phyloP scores from a whole-genome alignment of 352 stramenopile genomes.

The Thalassiosira allenii region DNA sequence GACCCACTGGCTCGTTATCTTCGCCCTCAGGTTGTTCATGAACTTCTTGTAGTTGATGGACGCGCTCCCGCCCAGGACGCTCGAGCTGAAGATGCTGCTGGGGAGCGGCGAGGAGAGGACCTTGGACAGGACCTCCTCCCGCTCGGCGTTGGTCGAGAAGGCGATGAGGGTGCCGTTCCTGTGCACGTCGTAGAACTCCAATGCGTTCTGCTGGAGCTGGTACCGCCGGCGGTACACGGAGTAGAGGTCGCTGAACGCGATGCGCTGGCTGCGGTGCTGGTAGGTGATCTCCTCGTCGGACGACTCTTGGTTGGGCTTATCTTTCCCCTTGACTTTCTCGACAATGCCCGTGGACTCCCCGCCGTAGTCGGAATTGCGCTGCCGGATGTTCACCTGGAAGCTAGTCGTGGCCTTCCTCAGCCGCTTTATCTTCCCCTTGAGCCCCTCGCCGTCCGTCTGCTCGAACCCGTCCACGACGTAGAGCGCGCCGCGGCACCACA shows the following conservation, averaged over 20 bases:
- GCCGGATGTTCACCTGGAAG: conserved; percentile 83
- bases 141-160: conserved; percentile 79
- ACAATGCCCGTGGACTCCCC: conserved; percentile 6
- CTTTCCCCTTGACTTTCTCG: conserved; percentile 56
- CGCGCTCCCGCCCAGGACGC: conserved; percentile 49
- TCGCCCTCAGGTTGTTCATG: conserved; percentile 86
- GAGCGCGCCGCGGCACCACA: conserved; percentile 83
- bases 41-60: conserved; percentile 88
- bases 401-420: conserved; percentile 82
- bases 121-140: conserved; percentile 84
- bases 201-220: conserved; percentile 86
- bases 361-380: conserved; percentile 68
- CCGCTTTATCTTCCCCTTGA: conserved; percentile 85
- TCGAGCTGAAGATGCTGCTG: conserved; percentile 86
- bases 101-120: conserved; percentile 79
- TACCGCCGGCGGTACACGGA: conserved; percentile 86
- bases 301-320: conserved; percentile 60
- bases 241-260: conserved; percentile 84
- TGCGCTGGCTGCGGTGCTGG: conserved; percentile 84
- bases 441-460: conserved; percentile 80
- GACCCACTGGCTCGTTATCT: conserved; percentile 90
- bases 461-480: conserved; percentile 88
- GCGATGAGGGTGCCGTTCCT: conserved; percentile 85
- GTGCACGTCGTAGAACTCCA: conserved; percentile 88
- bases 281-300: conserved; percentile 76